These are phyloP conservation scores for Rhynchospora tenuis DNA, from an alignment of 176 grass and related monocot species.

Conservation along the genomic window DNA sequence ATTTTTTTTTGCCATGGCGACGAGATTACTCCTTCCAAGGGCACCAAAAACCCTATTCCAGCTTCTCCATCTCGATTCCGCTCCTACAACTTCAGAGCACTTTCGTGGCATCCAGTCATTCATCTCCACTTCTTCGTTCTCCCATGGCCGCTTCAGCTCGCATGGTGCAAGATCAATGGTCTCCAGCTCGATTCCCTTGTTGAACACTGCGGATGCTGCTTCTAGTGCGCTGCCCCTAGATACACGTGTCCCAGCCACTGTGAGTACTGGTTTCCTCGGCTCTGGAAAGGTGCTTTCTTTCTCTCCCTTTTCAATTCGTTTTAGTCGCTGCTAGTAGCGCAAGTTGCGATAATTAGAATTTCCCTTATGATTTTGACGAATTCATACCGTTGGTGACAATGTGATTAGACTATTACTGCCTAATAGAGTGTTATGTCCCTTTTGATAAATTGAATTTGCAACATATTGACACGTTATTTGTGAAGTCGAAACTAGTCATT, in stretches of 20 bases:
- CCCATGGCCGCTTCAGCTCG: not conserved
- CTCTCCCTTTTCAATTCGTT: not conserved
- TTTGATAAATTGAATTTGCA: not conserved
- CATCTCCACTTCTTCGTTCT: conserved; percentile 26
- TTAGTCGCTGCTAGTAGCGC: conserved; percentile 15
- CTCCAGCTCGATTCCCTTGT: conserved; percentile 6
- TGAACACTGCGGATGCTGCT: conserved; percentile 30
- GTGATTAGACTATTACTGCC: not conserved
- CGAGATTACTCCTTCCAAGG: conserved; percentile 35
- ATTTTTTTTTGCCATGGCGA: too few species aligned
- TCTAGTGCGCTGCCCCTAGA: conserved; percentile 29
- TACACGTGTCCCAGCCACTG: conserved; percentile 70
- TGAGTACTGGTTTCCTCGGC: conserved; percentile 86
- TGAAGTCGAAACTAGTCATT: conserved; percentile 53
- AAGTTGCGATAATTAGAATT: not conserved
- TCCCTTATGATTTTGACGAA: not conserved
- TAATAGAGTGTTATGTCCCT: not conserved
- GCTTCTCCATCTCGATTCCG: conserved; percentile 15
- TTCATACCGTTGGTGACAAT: too few species aligned
- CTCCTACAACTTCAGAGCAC: conserved; percentile 6
- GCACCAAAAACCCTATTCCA: conserved; percentile 17
- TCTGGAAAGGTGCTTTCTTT: conserved; percentile 54
- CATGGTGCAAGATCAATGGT: conserved; percentile 24
- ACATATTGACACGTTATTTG: not conserved
- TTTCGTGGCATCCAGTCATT: conserved; percentile 20